Conservation (phyloP, 768 basidiomycete species). For the Pleurotus pulmonarius region DNA sequence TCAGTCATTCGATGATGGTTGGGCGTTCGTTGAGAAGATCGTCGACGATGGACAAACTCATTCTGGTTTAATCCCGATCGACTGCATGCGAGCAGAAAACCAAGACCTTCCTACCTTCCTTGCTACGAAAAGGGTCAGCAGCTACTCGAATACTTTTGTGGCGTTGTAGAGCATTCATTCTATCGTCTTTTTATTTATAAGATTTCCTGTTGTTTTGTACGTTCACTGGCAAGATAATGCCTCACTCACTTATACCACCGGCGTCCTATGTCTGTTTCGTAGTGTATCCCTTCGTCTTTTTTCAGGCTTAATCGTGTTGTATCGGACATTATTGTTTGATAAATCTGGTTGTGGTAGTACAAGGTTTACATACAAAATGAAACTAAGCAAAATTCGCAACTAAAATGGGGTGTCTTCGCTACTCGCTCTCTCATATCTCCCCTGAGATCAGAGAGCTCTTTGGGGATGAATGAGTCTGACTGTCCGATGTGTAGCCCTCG, state of each 20-base stretch:
- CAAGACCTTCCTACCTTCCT: conserved; percentile 48
- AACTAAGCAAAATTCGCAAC: no score
- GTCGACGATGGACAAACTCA: conserved; percentile 20
- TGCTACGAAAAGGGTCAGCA: conserved; percentile 43
- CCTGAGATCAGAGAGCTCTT: no score
- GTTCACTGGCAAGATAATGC: not conserved
- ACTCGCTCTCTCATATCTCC: no score
- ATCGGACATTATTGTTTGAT: no score
- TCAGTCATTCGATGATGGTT: conserved; percentile 64
- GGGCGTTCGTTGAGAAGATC: conserved; percentile 58
- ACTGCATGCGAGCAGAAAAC: conserved; percentile 52
- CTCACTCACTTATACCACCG: not conserved
- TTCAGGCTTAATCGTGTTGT: no score
- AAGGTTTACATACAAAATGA: no score
- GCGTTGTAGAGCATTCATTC: not conserved
- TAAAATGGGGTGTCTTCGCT: no score
- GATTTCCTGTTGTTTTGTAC: not conserved
- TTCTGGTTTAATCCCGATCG: conserved; percentile 63
- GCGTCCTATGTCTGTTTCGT: no score
- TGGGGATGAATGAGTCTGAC: no score
- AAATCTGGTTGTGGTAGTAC: no score
- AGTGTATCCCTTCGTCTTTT: no score
- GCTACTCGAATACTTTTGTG: conserved; percentile 12
- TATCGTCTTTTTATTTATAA: not conserved
- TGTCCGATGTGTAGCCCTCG: no score